Conservation (phyloP, 192 early-diverging fungal species). For the Linderina pennispora region DNA sequence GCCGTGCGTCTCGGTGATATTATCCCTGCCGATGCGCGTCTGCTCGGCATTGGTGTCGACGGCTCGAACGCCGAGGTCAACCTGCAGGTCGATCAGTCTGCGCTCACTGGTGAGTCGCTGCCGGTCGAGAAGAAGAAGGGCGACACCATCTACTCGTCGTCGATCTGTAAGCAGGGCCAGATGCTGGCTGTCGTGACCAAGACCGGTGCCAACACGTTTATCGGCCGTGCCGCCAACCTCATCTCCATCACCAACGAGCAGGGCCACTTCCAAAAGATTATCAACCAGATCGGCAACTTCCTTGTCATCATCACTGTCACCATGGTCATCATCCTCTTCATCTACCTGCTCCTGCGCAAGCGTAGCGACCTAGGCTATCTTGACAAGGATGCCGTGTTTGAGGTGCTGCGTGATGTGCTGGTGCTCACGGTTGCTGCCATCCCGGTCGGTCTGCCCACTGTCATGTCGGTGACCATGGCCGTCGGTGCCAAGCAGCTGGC, state of each 20-base stretch:
- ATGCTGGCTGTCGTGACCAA: slow-evolving; percentile 89
- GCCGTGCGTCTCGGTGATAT: slow-evolving; percentile 91
- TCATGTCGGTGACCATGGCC: slow-evolving; percentile 93
- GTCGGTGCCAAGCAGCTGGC: slow-evolving; percentile 83
- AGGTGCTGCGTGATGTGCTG: slow-evolving; percentile 65
- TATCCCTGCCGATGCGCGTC: slow-evolving; percentile 83
- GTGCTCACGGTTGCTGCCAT: slow-evolving; percentile 91
- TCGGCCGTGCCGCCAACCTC: slow-evolving; percentile 89
- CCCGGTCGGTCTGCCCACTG: slow-evolving; percentile 88
- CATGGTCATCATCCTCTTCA: slow-evolving; percentile 73
- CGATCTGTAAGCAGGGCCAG: slow-evolving; percentile 92
- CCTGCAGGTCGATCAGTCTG: slow-evolving; percentile 89
- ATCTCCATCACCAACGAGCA: slow-evolving; percentile 88
- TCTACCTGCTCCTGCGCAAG: slow-evolving; percentile 59
- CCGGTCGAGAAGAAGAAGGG: slow-evolving; percentile 81
- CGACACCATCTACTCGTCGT: slow-evolving; percentile 83
- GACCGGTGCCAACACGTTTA: slow-evolving; percentile 91
- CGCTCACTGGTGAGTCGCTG: slow-evolving; percentile 91
- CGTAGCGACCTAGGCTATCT: slow-evolving; percentile 43
- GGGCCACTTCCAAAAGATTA: slow-evolving; percentile 96
- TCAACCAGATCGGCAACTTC: slow-evolving; percentile 91
- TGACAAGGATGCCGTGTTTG: slow-evolving; percentile 50
- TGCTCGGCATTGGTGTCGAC: slow-evolving; percentile 70
- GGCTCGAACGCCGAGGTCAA: slow-evolving; percentile 72
- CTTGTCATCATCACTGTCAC: slow-evolving; percentile 76